Conservation (phyloP, 2,329 filamentous ascomycete genomes). For the Epichloe brachyelytri region DNA sequence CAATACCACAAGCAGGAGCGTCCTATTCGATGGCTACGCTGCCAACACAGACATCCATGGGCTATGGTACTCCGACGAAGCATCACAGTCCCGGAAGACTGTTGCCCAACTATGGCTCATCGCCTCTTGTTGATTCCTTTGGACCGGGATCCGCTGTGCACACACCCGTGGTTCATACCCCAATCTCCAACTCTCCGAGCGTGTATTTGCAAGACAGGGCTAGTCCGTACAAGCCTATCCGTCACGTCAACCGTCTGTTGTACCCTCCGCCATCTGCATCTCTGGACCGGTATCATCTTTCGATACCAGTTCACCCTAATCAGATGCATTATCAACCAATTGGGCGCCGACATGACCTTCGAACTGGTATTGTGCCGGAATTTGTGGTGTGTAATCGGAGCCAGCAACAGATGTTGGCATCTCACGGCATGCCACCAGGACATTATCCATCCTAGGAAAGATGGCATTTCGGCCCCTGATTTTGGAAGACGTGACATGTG, state of each 20-base stretch:
- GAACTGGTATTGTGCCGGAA: constrained; percentile 59
- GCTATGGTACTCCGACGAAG: constrained; percentile 39
- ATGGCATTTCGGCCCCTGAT: constrained; percentile 9
- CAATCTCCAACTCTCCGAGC: constrained; percentile 70
- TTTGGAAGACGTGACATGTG: not conserved
- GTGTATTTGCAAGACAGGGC: constrained; percentile 77
- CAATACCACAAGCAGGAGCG: constrained; percentile 5
- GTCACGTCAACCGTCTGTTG: constrained; percentile 79
- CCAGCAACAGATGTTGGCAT: constrained; percentile 15
- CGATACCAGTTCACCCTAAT: constrained; percentile 43
- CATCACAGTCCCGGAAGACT: constrained; percentile 38
- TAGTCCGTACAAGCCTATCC: constrained; percentile 86
- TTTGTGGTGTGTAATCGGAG: constrained; percentile 29
- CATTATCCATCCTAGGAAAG: constrained; percentile 23
- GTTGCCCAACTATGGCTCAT: constrained; percentile 39
- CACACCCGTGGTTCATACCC: constrained; percentile 45
- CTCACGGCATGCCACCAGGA: constrained; percentile 18
- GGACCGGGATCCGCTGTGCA: constrained; percentile 38
- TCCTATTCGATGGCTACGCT: constrained; percentile 12
- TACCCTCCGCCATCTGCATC: constrained; percentile 74
- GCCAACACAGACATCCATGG: constrained; percentile 18
- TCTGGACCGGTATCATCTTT: constrained; percentile 58
- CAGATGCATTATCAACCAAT: constrained; percentile 78
- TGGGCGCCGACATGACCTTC: constrained; percentile 54
- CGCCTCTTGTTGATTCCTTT: constrained; percentile 53